These are phyloP conservation scores for Xylaria sp. DNA, from an alignment of 2,329 filamentous ascomycete genomes.

Conservation along the genomic window DNA sequence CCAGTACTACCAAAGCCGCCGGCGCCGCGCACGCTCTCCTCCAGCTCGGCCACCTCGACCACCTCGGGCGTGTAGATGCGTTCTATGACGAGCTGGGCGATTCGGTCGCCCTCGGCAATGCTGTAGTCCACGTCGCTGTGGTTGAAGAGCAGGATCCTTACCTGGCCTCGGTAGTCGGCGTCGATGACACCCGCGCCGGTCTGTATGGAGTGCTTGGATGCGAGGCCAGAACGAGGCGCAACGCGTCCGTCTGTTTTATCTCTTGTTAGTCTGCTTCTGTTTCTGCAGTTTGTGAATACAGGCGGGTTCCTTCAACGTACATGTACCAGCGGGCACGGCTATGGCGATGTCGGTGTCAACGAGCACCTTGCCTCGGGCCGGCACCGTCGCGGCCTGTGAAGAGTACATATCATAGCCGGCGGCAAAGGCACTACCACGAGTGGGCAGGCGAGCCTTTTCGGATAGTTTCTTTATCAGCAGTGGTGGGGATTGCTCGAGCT, in stretches of 20 bases:
- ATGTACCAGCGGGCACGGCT: constrained; percentile 89
- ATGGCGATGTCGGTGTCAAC: constrained; percentile 94
- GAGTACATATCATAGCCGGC: constrained; percentile 96
- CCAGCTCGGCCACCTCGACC: constrained; percentile 85
- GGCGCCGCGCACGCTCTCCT: constrained; percentile 88
- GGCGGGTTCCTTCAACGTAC: constrained; percentile 54
- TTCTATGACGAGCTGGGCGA: constrained; percentile 94
- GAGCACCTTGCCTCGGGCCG: constrained; percentile 82
- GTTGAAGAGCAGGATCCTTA: constrained; percentile 97
- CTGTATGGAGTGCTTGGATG: constrained; percentile 94
- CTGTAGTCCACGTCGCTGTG: constrained; percentile 83
- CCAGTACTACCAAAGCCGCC: constrained; percentile 95
- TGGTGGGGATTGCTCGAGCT: constrained; percentile 60
- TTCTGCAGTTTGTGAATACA: neutral
- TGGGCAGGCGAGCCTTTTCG: constrained; percentile 81
- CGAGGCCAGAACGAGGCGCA: constrained; percentile 89
- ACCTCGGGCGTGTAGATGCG: constrained; percentile 94
- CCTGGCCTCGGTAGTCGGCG: constrained; percentile 92
- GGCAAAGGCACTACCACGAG: constrained; percentile 86
- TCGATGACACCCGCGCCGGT: constrained; percentile 97
- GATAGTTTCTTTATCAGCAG: constrained; percentile 91
- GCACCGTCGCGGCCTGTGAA: constrained; percentile 77
- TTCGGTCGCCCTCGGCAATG: constrained; percentile 85
- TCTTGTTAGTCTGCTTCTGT: neutral
- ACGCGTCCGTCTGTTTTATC: constrained; percentile 78